Base-by-base conservation (phyloP, 2,329 filamentous ascomycete species). In the Seiridium unicorne region DNA sequence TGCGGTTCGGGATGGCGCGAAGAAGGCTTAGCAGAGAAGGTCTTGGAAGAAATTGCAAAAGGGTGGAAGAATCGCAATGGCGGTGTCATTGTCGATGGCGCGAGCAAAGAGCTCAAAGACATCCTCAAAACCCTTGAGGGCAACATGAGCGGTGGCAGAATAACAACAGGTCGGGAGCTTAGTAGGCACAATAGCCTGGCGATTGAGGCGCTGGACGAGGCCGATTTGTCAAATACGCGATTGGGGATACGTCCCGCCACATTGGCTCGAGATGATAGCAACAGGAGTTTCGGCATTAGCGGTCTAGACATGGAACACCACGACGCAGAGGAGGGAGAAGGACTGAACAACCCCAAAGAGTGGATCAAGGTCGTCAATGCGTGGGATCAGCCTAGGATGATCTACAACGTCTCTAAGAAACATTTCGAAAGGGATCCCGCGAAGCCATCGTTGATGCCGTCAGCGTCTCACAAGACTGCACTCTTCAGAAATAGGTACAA, bases 1-100 rank as follows among this genome's bases (percentile, higher is more conserved):
- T 99, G 95, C 73, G 95, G 95, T 40, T 93, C 93, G 60, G 92
- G 89, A 88, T 99, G 95, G 95, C 87, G 94, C 68, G 93, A 98
- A 77, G 93, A 96, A 73, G 94, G 96, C 0, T 80, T 97, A 38
- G 95, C 93, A 3, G 96, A 99, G 74, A 89, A 89, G 65, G 92
- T 97, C 10, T 78, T 99, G 42, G 95, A 99, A 69, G 95, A 98
- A 74, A 87, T 93, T 6, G 93, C 95, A 1, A 90, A 91, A 73
- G 85, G 86, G 66, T 99, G 95, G 96, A 98, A 97, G 79, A 91
- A 89, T 66, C 84, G 89, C 61, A 93, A 91, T 71, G 92, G 92
- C 1, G 91, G 91, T 31, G 91, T 97, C 58, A 96, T 99, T 65
- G 91, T 99, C 3, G 92, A 97, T 57, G 94, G 94, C 34, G 82